A percentile compares a stretch with the other conserved stretches of the same genome.
phyloP scores from a whole-genome alignment of 129 eudicot species.

The Erigeron canadensis region DNA sequence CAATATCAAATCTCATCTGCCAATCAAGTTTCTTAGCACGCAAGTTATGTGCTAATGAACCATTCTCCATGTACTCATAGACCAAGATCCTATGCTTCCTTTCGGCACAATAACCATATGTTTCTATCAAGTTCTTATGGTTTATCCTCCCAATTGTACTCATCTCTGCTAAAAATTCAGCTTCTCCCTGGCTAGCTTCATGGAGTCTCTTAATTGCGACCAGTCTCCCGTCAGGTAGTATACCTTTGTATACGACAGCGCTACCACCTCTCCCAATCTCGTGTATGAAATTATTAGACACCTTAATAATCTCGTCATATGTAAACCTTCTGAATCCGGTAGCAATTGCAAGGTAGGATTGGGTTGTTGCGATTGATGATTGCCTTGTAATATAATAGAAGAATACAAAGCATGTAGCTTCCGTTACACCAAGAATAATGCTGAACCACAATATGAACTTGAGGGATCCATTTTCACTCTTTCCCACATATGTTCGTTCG shows the following conservation, averaged over 20 bases:
- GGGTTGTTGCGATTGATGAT: neutral
- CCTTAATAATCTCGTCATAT: constrained; percentile 3
- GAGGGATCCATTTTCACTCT: constrained; percentile 7
- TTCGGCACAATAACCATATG: constrained; percentile 15
- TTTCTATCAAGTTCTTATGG: constrained; percentile 8
- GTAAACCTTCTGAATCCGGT: constrained; percentile 12
- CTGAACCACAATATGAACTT: constrained; percentile 7
- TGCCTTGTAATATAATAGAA: constrained; percentile 1
- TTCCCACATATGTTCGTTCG: neutral
- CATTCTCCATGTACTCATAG: constrained; percentile 14
- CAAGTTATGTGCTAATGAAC: neutral
- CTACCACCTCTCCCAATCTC: constrained; percentile 6
- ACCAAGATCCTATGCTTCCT: constrained; percentile 11
- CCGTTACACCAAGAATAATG: neutral
- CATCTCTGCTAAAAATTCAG: constrained; percentile 15
- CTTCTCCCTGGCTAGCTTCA: constrained; percentile 4
- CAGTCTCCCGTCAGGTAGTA: neutral
- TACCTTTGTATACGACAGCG: neutral
- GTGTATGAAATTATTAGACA: neutral
- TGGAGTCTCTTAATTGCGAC: constrained; percentile 14
- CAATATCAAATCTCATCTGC: neutral
- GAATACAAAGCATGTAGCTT: neutral
- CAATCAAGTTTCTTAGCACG: neutral
- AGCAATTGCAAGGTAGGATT: constrained; percentile 8
- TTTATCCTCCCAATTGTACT: constrained; percentile 10